A percentile compares a stretch with the other conserved stretches of the same genome.
These are phyloP conservation scores for Hortiboletus campestris DNA, from an alignment of 768 basidiomycete genomes.

Conservation along the genomic window DNA sequence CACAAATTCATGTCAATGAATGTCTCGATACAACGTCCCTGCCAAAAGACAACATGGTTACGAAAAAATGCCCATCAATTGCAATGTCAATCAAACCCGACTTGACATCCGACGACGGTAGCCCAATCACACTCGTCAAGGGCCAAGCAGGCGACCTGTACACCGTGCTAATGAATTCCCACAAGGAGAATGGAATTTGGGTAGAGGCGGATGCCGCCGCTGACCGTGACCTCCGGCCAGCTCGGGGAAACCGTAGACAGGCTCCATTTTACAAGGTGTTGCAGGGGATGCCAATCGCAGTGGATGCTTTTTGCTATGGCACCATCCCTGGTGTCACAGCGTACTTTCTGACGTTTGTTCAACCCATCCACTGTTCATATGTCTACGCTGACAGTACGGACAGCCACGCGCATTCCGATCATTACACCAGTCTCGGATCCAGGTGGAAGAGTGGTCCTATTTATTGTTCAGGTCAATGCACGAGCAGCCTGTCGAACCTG, in stretches of 20 bases:
- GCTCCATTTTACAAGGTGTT: conserved; percentile 96
- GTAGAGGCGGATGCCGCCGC: conserved; percentile 66
- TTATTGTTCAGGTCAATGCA: conserved; percentile 72
- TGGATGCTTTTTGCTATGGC: conserved; percentile 96
- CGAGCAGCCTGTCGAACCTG: neutral
- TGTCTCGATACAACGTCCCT: conserved; percentile 45
- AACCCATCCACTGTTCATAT: neutral
- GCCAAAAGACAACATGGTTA: neutral
- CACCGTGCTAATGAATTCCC: conserved; percentile 85
- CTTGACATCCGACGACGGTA: neutral
- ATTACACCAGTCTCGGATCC: conserved; percentile 88
- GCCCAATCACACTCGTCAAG: neutral
- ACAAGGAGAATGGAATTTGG: conserved; percentile 82
- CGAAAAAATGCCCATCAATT: neutral
- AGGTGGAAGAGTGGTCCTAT: conserved; percentile 91
- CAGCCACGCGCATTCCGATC: conserved; percentile 96
- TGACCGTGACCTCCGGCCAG: conserved; percentile 44
- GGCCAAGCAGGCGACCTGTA: conserved; percentile 46
- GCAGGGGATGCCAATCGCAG: conserved; percentile 96
- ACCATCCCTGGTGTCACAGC: conserved; percentile 85
- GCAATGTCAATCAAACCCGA: neutral
- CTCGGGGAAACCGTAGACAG: conserved; percentile 56
- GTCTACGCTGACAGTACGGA: conserved; percentile 9
- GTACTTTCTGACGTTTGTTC: conserved; percentile 80
- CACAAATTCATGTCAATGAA: conserved; percentile 53